Base-by-base conservation (phyloP, 2,329 filamentous ascomycete genomes). In the Emmonsiellopsis sp. region DNA sequence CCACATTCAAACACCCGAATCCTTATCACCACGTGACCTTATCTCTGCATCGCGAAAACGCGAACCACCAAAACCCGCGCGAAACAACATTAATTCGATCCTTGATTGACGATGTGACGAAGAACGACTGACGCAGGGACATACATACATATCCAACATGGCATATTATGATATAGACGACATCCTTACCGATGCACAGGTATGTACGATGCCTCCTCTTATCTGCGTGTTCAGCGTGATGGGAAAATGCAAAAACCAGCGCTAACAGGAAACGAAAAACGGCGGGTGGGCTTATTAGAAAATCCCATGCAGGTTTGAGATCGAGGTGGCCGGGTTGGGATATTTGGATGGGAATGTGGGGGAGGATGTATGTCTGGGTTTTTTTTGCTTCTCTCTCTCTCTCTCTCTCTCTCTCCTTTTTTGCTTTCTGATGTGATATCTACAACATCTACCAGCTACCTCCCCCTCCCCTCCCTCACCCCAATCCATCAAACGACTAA, bases 241-340 rank as follows among this genome's bases (percentile, higher is more conserved):
- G 21, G 21, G 21, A 5, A 27, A 27, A 5, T 27, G 21, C 21
- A 5, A 27, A 27, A 27, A 27, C 21, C 21, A 27, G 21, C 21
- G 5, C 21, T 27, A 27, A 27, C 5, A 27, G 21, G 21, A 27
- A 27, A 27, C 21, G 21, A 27, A 27, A 27, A 27, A 27, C 21
- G 17, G 17, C 17, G 17, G 17, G n/a, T n/a, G n/a, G 17, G 17
- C 17, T 2, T 21, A 21, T 36, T 14, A 95, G 84, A 97, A 96
- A 87, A 82, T 96, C 34, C 92, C 93, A 42, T 95, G 91, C 75
- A 94, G 87, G 50, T 96, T 97, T 72, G 87, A 95, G 65, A 81
- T 96, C 64, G 87, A 92, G 55, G 85, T 95, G 34, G 86, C 90
- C 17, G 84, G 87, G 53, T 81, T 97, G 45, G 91, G 91, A 60